These are phyloP conservation scores for Trypanosoma congolense DNA, from an alignment of 208 protist species.

Conservation along the genomic window DNA sequence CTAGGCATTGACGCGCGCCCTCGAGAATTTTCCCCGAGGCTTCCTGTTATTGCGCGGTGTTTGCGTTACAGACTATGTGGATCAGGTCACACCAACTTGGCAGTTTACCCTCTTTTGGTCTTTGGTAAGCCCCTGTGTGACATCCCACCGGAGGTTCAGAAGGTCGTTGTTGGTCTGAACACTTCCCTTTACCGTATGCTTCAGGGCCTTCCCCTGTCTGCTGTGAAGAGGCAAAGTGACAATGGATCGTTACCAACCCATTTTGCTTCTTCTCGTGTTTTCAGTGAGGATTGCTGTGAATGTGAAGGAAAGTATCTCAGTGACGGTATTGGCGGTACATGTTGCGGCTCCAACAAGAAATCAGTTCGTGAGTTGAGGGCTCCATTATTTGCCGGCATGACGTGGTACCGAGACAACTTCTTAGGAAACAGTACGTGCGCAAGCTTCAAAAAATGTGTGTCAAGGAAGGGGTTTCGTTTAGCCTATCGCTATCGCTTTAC, in stretches of 20 bases:
- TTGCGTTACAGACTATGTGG: constrained; percentile 16
- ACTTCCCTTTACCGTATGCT: constrained; percentile 9
- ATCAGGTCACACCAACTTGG: constrained; percentile 14
- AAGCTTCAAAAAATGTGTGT: constrained; percentile 10
- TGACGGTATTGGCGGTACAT: too few species aligned
- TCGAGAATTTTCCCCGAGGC: constrained; percentile 3
- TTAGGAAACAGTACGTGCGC: constrained; percentile 13
- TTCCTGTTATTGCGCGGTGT: constrained; percentile 27
- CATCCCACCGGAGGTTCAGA: constrained; percentile 13
- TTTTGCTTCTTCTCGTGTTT: too few species aligned
- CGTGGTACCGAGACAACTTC: not conserved
- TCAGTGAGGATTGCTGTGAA: too few species aligned
- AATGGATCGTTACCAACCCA: too few species aligned
- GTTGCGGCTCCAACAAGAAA: too few species aligned
- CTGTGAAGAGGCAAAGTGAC: too few species aligned
- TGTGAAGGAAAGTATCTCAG: too few species aligned
- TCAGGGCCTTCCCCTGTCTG: too few species aligned
- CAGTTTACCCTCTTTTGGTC: constrained; percentile 18
- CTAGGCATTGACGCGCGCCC: not conserved
- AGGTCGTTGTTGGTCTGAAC: constrained; percentile 7
- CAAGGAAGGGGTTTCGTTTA: constrained; percentile 8
- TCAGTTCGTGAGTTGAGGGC: too few species aligned
- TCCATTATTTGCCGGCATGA: too few species aligned
- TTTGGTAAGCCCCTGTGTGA: constrained; percentile 17
- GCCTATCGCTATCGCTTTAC: constrained; percentile 7